phyloP scores from a whole-genome alignment of 2,329 filamentous ascomycete species.

The Penicillium palitans region DNA sequence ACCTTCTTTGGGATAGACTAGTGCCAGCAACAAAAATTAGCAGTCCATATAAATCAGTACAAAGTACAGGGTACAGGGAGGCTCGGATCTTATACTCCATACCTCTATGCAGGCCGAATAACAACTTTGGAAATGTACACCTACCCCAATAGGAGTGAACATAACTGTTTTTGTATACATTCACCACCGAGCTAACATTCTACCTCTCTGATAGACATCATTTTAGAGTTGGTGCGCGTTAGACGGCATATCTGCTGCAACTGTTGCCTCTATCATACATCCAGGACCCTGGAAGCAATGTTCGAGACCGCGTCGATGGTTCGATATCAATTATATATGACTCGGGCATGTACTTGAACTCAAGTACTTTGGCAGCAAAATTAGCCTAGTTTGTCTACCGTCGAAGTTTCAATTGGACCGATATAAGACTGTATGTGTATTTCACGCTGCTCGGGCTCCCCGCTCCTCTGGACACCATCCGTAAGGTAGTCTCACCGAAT shows the following conservation, averaged over 20 bases:
- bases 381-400: neutral
- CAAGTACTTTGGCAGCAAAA: neutral
- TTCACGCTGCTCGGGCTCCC: neutral
- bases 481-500: conserved; percentile 17
- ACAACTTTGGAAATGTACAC: conserved; percentile 5
- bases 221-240: neutral
- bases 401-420: conserved; percentile 22
- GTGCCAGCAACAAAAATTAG: no score
- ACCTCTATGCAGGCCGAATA: conserved; percentile 13
- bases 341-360: neutral
- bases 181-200: neutral
- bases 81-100: conserved; percentile 3
- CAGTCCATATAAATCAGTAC: neutral
- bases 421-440: conserved; percentile 13
- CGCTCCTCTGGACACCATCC: conserved; percentile 1
- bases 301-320: neutral
- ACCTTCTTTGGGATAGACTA: neutral
- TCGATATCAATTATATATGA: neutral
- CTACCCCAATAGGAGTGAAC: neutral
- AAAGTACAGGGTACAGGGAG: neutral
- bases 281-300: neutral
- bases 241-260: neutral
- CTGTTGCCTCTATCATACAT: neutral
- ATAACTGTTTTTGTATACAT: neutral
- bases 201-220: neutral